Base-by-base conservation (phyloP, 208 protist genomes). In the Leishmania guyanensis region DNA sequence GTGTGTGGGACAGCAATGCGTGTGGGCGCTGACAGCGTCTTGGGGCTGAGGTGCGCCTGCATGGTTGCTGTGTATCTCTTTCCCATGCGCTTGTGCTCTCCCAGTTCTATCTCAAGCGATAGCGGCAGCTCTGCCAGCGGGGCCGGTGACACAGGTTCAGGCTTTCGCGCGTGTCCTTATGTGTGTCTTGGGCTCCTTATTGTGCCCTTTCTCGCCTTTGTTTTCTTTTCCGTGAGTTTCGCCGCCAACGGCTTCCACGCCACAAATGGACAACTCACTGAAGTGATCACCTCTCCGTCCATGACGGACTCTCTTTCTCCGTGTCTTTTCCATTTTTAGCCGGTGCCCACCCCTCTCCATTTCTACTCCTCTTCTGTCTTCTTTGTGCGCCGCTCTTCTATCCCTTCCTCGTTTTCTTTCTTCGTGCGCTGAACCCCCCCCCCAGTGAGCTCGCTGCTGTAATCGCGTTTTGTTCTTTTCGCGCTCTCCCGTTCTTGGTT, bases 71-170 rank as follows among this genome's bases (percentile, higher is more conserved):
- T 70, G 10, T 0, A 14, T 10, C 36, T 5, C 3, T 22, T 72
- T 17, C 66, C 1, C 43, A 9, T 29, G 66, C 36, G 16, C 22
- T 33, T 50, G 22, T 51, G 66, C 4, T 72, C 16, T 12, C 50
- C 50, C 39, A 5, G 71, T 0, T 83, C 39, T 22, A 20, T 80
- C 39, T 73, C 48, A 78, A 48, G 48, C 60, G 66, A 62, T 65
- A 8, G 22, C 29, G 12, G 53, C 65, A 58, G 71, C 8, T 48
- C 14, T 58, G 50, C 20, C 26, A 75, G 51, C 8, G 33, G 43
- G 43, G 3, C 39, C 50, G 66, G 43, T 12, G 22, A 10, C 65
- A 3, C 10, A 39, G 46, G 20, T 10, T 0, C 17, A 36, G 6
- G 26, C 16, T 75, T 29, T 56, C 29, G 26, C 50, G 1, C 5